Percentiles rank a stretch among this genome's conserved stretches.
These are phyloP conservation scores for Phascolomyces articulosus DNA, from an alignment of 371 early-diverging fungal species.

Conservation along the genomic window DNA sequence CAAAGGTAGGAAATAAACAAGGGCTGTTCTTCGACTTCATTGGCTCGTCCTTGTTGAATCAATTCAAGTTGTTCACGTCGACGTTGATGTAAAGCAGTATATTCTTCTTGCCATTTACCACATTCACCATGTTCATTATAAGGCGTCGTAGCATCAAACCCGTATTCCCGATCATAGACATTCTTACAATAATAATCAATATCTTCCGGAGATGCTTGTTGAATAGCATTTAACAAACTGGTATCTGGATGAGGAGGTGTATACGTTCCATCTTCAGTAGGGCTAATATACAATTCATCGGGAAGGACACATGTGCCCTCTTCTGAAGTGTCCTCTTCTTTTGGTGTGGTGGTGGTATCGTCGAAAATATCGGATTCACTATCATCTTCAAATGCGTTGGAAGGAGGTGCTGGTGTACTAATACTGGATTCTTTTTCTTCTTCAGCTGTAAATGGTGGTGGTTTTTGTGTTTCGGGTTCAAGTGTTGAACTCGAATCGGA, in stretches of 20 bases:
- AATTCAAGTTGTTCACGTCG: slow-evolving; percentile 24
- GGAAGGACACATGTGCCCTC: slow-evolving; percentile 21
- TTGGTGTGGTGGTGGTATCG: neutral
- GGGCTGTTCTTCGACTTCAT: slow-evolving; percentile 20
- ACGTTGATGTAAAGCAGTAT: slow-evolving; percentile 27
- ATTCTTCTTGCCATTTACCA: slow-evolving; percentile 38
- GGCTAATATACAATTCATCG: slow-evolving; percentile 17
- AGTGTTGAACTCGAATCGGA: neutral
- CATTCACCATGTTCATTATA: slow-evolving; percentile 29
- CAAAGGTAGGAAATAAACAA: slow-evolving; percentile 27
- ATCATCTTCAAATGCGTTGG: slow-evolving; percentile 1
- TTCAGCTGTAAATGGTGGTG: too few species aligned
- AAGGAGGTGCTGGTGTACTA: neutral
- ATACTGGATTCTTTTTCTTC: neutral
- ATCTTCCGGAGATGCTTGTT: slow-evolving; percentile 15
- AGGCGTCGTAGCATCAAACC: slow-evolving; percentile 17
- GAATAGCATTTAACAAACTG: slow-evolving; percentile 26
- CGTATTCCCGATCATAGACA: slow-evolving; percentile 20
- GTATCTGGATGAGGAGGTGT: slow-evolving; percentile 36
- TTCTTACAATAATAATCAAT: slow-evolving; percentile 26
- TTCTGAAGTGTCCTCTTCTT: neutral
- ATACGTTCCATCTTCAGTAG: slow-evolving; percentile 30
- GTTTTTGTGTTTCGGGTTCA: neutral
- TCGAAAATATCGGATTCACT: neutral
- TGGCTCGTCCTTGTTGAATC: slow-evolving; percentile 20